Base-by-base conservation (phyloP, 805 yeast genomes). In the Cyberlindnera xylosilytica region DNA sequence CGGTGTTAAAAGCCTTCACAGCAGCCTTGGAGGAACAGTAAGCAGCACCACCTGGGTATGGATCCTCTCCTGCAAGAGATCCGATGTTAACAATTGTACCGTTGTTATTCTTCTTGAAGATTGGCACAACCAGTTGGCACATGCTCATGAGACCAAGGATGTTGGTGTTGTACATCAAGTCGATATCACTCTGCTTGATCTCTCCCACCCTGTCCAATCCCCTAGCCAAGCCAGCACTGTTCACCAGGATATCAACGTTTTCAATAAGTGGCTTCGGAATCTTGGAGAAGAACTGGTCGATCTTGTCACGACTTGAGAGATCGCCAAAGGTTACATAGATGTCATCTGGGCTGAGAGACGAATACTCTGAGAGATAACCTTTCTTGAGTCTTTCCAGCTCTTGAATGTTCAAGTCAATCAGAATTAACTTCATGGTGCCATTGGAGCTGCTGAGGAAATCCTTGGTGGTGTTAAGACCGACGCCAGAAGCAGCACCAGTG, bases 401-500 rank as follows among this genome's bases (percentile, higher is more conserved):
- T 3, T 76, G 81, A 24, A 69, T 51, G 62, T 95, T 79, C 62
- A 95, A 76, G 17, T 95, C 96, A 6, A 88, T 73, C 22, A 87
- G 71, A 46, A 87, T 72, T 52, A 87, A 72, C 57, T 82, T 81
- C 57, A 83, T 62, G 13, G 78, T 61, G 15, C 95, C 95, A 36
- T 76, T 69, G 22, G 90, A 73, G 12, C 83, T 82, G 16, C 51
- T 78, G 20, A 96, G 88, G 52, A 87, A 79, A 60, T 89, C 95
- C 41, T 70, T 66, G 13, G 97, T 97, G 13, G 96, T 87, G 44
- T 93, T 91, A 50, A 78, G 79, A 6, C 98, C 98, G 56, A 90
- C 91, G 37, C 98, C 98, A 6, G 96, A 80, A 24, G 96, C 86
- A 7, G 97, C 97, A 45, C 97, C 98, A 15, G 98, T 87, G 54